Evolutionary conservation across 371 early-diverging fungal genomes (phyloP).

Genomic region (Cokeromyces recurvatus): DNA sequence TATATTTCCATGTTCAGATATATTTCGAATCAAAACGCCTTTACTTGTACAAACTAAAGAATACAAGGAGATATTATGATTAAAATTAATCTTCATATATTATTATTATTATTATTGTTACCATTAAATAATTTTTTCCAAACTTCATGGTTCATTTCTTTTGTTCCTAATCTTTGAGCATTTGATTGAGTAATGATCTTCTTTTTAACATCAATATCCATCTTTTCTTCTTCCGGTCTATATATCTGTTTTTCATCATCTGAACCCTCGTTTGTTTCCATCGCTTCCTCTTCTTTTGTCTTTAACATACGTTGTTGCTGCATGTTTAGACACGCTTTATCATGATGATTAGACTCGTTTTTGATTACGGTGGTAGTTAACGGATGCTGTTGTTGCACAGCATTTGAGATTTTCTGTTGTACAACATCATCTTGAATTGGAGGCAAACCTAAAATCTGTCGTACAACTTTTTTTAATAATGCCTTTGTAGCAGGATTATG

Average conservation of each 20-base stretch:
- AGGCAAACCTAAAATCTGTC: conserved; percentile 23
- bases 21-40: conserved; percentile 30
- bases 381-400: neutral
- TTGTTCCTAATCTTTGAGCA: conserved; percentile 11
- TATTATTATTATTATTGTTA: too few species aligned
- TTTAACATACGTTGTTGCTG: conserved; percentile 9
- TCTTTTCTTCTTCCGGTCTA: conserved; percentile 3
- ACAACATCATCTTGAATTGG: neutral
- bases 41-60: conserved; percentile 34
- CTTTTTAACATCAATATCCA: conserved; percentile 6
- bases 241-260: conserved; percentile 19
- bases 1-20: conserved; percentile 28
- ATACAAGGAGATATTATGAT: neutral
- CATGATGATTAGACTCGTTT: neutral
- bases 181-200: conserved; percentile 5
- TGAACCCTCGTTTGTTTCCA: conserved; percentile 21
- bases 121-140: conserved; percentile 34
- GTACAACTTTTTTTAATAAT: conserved; percentile 24
- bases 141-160: conserved; percentile 28
- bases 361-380: neutral
- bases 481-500: conserved; percentile 16
- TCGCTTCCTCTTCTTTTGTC: conserved; percentile 27
- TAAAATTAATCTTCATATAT: neutral
- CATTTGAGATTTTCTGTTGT: neutral
- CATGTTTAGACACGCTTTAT: too few species aligned